Evolutionary conservation across 2,329 filamentous ascomycete genomes (phyloP).

Genomic region (Cladobotryum protrusum): DNA sequence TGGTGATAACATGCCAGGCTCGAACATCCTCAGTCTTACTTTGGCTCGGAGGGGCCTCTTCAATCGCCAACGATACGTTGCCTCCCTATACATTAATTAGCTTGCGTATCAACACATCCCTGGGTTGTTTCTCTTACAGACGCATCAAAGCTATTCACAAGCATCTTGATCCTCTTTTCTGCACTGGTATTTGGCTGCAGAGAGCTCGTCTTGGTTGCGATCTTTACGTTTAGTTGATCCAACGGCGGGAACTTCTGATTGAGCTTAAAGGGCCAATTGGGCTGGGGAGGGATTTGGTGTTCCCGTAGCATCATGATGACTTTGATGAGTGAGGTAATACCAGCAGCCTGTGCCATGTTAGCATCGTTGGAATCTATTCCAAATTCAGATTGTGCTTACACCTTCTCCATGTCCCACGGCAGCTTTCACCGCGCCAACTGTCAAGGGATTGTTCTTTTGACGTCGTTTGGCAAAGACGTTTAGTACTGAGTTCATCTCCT

Average conservation of each 20-base stretch:
- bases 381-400: conserved; percentile 23
- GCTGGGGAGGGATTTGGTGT: conserved; percentile 39
- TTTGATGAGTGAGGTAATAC: conserved; percentile 50
- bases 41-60: conserved; percentile 58
- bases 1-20: conserved; percentile 46
- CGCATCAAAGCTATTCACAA: conserved; percentile 48
- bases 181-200: conserved; percentile 23
- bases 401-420: conserved; percentile 61
- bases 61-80: conserved; percentile 57
- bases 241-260: too few relatives aligned
- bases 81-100: conserved; percentile 28
- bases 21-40: conserved; percentile 50
- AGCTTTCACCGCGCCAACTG: conserved; percentile 58
- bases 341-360: conserved; percentile 30
- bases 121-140: conserved; percentile 21
- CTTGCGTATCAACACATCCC: too few relatives aligned
- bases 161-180: conserved; percentile 25
- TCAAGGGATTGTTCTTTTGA: conserved; percentile 44
- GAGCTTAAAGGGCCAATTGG: conserved; percentile 10
- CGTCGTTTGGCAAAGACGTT: conserved; percentile 46
- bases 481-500: conserved; percentile 74
- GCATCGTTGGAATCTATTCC: too few relatives aligned
- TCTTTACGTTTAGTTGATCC: conserved; percentile 35
- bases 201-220: conserved; percentile 43
- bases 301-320: conserved; percentile 46